These are phyloP conservation scores for Coemansia sp. DNA, from an alignment of 192 early-diverging fungal genomes.

Conservation along the genomic window DNA sequence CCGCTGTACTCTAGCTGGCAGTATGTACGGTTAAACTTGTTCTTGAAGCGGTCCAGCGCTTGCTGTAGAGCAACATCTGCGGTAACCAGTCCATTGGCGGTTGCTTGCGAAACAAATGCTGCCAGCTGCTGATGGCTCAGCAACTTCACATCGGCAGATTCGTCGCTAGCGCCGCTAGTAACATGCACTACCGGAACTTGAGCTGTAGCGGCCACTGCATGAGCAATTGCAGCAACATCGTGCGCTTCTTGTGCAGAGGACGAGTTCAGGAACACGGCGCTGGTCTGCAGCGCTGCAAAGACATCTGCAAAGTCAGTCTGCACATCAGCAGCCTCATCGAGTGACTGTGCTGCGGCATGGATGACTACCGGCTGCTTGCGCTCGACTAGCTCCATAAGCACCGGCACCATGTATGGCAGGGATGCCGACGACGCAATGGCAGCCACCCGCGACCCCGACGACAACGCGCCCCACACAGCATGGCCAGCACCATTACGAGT, in stretches of 20 bases:
- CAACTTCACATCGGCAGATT: slow-evolving; percentile 57
- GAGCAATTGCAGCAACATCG: slow-evolving; percentile 81
- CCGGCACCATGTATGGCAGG: slow-evolving; percentile 77
- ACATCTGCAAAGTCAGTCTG: slow-evolving; percentile 71
- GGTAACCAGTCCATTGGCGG: background rate
- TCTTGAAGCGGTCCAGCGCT: slow-evolving; percentile 46
- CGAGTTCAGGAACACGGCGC: slow-evolving; percentile 74
- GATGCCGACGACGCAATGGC: slow-evolving; percentile 73
- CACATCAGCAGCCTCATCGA: slow-evolving; percentile 56
- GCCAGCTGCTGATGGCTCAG: slow-evolving; percentile 53
- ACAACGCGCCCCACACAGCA: slow-evolving; percentile 74
- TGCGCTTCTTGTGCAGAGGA: slow-evolving; percentile 80
- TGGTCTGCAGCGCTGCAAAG: slow-evolving; percentile 72
- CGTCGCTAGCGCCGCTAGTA: slow-evolving; percentile 66
- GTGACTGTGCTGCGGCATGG: slow-evolving; percentile 73
- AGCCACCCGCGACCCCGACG: slow-evolving; percentile 44
- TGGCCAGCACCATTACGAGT: slow-evolving; percentile 77
- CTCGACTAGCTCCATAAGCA: slow-evolving; percentile 70
- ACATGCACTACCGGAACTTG: slow-evolving; percentile 78
- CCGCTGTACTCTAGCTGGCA: slow-evolving; percentile 83
- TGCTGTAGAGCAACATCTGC: slow-evolving; percentile 17
- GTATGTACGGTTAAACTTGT: slow-evolving; percentile 61
- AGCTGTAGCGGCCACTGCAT: slow-evolving; percentile 65
- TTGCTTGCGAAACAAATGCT: slow-evolving; percentile 28
- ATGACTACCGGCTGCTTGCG: slow-evolving; percentile 68